Conservation (phyloP, 2,329 filamentous ascomycete genomes). For the Cryphonectria carpinicola region DNA sequence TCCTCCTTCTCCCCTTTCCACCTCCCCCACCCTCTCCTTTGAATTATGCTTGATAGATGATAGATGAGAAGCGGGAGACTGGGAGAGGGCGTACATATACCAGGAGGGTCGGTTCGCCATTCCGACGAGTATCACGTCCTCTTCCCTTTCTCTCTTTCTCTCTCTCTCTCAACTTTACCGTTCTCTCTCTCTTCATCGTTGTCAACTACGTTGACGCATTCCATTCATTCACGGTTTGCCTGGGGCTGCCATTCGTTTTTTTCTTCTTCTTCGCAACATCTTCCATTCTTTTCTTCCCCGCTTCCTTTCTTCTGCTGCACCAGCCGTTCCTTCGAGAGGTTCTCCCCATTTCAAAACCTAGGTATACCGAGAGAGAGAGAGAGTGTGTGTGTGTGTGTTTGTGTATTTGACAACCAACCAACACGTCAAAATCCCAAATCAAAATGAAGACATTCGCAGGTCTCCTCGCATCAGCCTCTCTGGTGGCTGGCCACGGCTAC, state of each 20-base stretch:
- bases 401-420: too few relatives aligned
- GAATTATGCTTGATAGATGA: background rate
- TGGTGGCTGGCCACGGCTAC: slow-evolving; percentile 28
- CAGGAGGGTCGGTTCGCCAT: background rate
- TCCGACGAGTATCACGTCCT: background rate
- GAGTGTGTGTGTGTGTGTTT: too few relatives aligned
- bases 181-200: slow-evolving; percentile 9
- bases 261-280: slow-evolving; percentile 14
- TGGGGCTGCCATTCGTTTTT: slow-evolving; percentile 30
- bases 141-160: background rate
- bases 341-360: background rate
- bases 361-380: slow-evolving; percentile 18
- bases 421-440: slow-evolving; percentile 9
- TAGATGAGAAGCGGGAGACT: background rate
- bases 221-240: slow-evolving; percentile 29
- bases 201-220: slow-evolving; percentile 25
- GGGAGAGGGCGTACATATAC: slow-evolving; percentile 22
- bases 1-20: background rate
- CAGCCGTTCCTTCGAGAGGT: slow-evolving; percentile 20
- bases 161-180: slow-evolving; percentile 6
- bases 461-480: slow-evolving; percentile 23
- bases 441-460: slow-evolving; percentile 31
- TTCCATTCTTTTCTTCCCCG: slow-evolving; percentile 10
- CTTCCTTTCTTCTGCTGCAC: background rate
- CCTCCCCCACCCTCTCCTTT: slow-evolving; percentile 15